Conservation (phyloP, 345 rosid genomes). For the Camelina sativa region DNA sequence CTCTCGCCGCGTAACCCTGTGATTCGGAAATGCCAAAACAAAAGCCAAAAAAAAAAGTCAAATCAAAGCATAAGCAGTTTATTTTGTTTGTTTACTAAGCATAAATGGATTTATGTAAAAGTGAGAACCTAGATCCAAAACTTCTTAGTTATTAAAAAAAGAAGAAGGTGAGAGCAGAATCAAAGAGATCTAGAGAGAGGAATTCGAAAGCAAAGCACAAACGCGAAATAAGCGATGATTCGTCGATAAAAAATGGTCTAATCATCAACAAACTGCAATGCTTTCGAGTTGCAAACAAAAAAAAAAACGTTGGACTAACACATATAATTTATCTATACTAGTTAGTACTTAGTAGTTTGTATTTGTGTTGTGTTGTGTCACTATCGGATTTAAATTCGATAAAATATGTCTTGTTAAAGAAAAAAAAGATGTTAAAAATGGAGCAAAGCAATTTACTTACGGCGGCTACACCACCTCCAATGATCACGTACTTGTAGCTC, state of each 20-base stretch:
- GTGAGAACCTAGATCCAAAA: too few species aligned
- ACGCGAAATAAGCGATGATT: background rate
- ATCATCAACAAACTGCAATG: background rate
- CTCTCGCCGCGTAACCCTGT: conserved; percentile 2
- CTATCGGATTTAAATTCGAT: background rate
- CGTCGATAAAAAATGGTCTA: too few species aligned
- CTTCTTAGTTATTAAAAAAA: too few species aligned
- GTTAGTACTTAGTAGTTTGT: too few species aligned
- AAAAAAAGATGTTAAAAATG: background rate
- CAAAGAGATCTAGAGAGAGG: background rate
- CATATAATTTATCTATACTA: too few species aligned
- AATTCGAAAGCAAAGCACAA: background rate
- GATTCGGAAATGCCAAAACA: background rate
- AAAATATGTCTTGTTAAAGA: background rate
- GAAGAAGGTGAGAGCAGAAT: background rate
- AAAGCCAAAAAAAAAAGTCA: too few species aligned
- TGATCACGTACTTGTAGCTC: conserved; percentile 1
- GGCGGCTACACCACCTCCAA: background rate
- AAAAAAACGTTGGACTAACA: background rate
- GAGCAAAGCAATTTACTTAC: background rate
- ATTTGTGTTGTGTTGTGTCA: background rate
- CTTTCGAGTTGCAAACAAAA: background rate
- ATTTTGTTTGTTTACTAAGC: too few species aligned
- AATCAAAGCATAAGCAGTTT: background rate
- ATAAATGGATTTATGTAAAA: background rate